Percentiles rank a stretch among this genome's conserved stretches.
phyloP scores from a whole-genome alignment of 1,284 basidiomycete species.

The Ganoderma leucocontextum region DNA sequence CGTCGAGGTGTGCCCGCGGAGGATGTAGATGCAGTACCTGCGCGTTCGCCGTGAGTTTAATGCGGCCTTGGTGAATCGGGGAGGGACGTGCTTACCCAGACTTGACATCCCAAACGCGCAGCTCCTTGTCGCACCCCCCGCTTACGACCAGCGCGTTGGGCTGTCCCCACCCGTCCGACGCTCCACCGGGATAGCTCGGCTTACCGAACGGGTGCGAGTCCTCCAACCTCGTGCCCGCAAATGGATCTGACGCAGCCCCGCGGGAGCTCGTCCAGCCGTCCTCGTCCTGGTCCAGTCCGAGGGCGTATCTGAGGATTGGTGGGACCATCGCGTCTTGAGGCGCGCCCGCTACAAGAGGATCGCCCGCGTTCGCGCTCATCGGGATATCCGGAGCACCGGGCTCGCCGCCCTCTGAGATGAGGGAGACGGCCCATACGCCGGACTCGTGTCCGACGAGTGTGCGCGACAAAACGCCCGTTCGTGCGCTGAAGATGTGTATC shows the following conservation, averaged over 20 bases:
- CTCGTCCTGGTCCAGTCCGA: constrained; percentile 43
- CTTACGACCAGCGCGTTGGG: constrained; percentile 82
- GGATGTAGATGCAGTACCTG: constrained; percentile 81
- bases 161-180: constrained; percentile 73
- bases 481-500: constrained; percentile 89
- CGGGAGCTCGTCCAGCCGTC: constrained; percentile 19
- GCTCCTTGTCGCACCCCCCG: constrained; percentile 90
- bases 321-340: constrained; percentile 41
- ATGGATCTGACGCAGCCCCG: constrained; percentile 24
- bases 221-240: constrained; percentile 25
- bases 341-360: constrained; percentile 31
- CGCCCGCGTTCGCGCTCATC: constrained; percentile 27
- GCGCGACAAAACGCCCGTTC: constrained; percentile 79
- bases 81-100: constrained; percentile 64
- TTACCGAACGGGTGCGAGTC: constrained; percentile 43
- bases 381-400: constrained; percentile 21
- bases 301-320: constrained; percentile 42
- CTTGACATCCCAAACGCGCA: constrained; percentile 92
- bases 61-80: neutral
- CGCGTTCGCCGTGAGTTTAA: neutral
- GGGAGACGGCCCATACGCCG: constrained; percentile 93
- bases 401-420: constrained; percentile 58
- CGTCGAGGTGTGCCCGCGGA: constrained; percentile 90
- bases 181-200: constrained; percentile 71
- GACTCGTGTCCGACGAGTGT: constrained; percentile 87